Base-by-base conservation (phyloP, 1,139 yeast genomes). In the Lodderomyces jiufengensis region DNA sequence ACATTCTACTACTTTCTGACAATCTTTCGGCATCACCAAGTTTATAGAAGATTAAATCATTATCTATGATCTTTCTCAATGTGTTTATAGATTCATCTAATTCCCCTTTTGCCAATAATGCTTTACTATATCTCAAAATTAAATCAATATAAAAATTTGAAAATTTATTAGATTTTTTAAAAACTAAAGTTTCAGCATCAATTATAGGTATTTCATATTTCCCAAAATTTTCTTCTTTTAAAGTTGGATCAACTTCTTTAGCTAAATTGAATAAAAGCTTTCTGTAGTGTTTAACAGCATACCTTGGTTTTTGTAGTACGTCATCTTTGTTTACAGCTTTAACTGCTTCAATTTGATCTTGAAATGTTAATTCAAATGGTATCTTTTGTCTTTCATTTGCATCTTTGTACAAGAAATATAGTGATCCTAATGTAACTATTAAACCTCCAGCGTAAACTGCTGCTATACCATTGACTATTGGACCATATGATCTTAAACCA, bases 301-400 rank as follows among this genome's bases (percentile, higher is more conserved):
- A 58, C 27, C 70, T 51, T 3, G 76, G 75, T 40, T 70, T 62
- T 34, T 52, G 52, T 38, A 69, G 52, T 10, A 66, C 72, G 41
- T 70, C 76, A 45, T 70, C 75, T 43, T 70, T 70, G 41, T 67
- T 66, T 33, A 70, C 61, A 11, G 72, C 76, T 44, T 63, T 66
- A 13, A 68, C 74, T 1, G 71, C 61, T 9, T 59, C 55, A 34
- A 64, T 49, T 42, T 65, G 71, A 44, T 68, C 54, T 9, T 44
- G 28, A 35, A 64, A 52, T 10, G 54, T 48, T 20, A 70, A 47
- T 44, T 64, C 71, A 42, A 64, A 65, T 9, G 76, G 76, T 10
- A 70, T 68, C 20, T 52, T 50, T 41, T 70, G 74, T 31, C 73
- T 48, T 11, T 48, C 47, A 37, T 63, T 54, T 24, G 75, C 75